Evolutionary conservation across 1,284 basidiomycete species (phyloP), one percentile per base, ranked within the genome.

Genomic region (Cryptococcus sp.): DNA sequence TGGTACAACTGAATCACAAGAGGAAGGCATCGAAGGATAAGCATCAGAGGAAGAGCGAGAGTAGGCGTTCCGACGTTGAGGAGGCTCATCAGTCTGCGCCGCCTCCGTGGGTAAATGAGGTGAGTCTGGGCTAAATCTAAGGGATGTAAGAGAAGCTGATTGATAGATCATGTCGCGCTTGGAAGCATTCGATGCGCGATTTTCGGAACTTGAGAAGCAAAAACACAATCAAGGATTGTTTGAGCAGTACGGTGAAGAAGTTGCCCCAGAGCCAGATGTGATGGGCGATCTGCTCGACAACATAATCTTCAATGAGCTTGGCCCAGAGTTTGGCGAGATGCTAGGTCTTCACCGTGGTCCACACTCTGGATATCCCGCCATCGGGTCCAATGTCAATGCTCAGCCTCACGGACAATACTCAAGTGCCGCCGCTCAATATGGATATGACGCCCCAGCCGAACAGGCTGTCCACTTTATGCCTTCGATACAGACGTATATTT

Each of bases 91-190:
- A 21, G 24, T 4, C 39, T n/a, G 41, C 10, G 46, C 42, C 48
- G 37, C 11, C 41, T 47, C 2, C n/a, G 2, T 72, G 70, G 70
- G 69, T 61, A 1, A 55, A 60, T 50, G 58, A 66, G 14, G 70
- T 72, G 39, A 56, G 63, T 53, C 22, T 4, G 11, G 13, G 2
- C n/a, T 22, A 7, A 16, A 28, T 28, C 13, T 37, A 11, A 1
- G 13, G 4, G 41, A 21, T 43, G 7, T 16, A 18, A 4, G 19
- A 21, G 16, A 11, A 23, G 44, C 52, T 61, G 48, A 56, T 32
- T 3, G n/a, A 18, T 25, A 70, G 65, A 62, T 70, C 34, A 61
- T 66, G 41, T 25, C 57, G 2, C 60, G 62, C 23, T 48, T 70
- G 11, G 49, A 59, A 0, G 55, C 55, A 3, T 62, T 70, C 36